phyloP scores from a whole-genome alignment of 2,329 filamentous ascomycete species.

The Hymenoscyphus infarciens region DNA sequence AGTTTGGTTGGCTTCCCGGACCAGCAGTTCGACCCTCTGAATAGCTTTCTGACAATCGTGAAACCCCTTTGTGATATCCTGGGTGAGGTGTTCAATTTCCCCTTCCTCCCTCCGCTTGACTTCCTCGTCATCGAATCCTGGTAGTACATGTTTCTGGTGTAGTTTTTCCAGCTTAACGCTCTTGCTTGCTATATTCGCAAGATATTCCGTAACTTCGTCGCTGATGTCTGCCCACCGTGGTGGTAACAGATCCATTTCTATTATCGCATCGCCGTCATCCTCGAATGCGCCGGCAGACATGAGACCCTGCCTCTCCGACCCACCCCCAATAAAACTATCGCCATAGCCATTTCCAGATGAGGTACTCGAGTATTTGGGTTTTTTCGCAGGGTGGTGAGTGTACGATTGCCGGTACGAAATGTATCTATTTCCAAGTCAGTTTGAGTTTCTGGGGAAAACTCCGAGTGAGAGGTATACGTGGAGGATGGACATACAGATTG shows the following conservation, averaged over 20 bases:
- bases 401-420: conserved; percentile 99
- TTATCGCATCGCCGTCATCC: conserved; percentile 89
- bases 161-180: conserved; percentile 83
- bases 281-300: conserved; percentile 74
- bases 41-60: conserved; percentile 88
- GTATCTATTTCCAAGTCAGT: conserved; percentile 58
- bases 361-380: conserved; percentile 58
- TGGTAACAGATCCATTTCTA: conserved; percentile 96
- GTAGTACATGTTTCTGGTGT: conserved; percentile 94
- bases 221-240: conserved; percentile 94
- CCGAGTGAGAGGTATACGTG: conserved; percentile 19
- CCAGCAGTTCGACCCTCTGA: conserved; percentile 81
- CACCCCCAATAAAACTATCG: conserved; percentile 54
- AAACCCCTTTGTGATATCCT: conserved; percentile 84
- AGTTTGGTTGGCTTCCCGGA: conserved; percentile 71
- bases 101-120: conserved; percentile 81
- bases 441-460: conserved; percentile 8
- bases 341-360: conserved; percentile 52
- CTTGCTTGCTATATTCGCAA: conserved; percentile 77
- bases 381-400: conserved; percentile 87
- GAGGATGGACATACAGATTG: conserved; percentile 69
- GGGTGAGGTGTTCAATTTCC: conserved; percentile 86
- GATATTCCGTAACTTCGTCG: conserved; percentile 83
- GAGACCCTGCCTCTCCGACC: conserved; percentile 70
- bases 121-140: conserved; percentile 93